Evolutionary conservation across 148 eudicot genomes (phyloP).

Genomic region (Rhododendron mucronatum): DNA sequence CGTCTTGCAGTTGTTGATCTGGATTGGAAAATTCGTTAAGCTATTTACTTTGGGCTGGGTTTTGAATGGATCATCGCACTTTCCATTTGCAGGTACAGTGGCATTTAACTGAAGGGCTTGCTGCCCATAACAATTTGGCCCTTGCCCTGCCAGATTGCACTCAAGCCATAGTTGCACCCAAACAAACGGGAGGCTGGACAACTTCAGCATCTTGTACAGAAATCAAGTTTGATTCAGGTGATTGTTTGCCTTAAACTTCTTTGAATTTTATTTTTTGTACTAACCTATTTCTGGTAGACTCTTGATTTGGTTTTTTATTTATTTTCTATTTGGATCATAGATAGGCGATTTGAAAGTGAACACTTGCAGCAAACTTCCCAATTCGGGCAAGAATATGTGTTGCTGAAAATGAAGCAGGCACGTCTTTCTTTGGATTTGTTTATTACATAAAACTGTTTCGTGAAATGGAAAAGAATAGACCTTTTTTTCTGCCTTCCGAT

Average conservation of each 20-base stretch:
- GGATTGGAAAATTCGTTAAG: too few relatives aligned
- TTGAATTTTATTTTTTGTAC: neutral
- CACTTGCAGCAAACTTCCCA: conserved; percentile 79
- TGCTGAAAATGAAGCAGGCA: conserved; percentile 93
- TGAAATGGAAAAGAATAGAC: neutral
- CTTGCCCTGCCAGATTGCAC: conserved; percentile 83
- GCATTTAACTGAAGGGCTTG: conserved; percentile 70
- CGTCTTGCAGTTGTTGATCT: too few relatives aligned
- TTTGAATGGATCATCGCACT: neutral
- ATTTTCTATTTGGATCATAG: conserved; percentile 34
- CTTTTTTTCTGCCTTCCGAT: neutral
- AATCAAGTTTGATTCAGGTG: conserved; percentile 87
- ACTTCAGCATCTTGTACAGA: conserved; percentile 69
- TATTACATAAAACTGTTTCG: neutral
- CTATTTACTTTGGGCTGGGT: neutral
- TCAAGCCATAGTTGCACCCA: conserved; percentile 38
- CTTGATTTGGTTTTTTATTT: neutral
- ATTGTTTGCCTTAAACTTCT: conserved; percentile 1
- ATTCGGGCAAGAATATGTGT: conserved; percentile 83
- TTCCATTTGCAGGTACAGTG: conserved; percentile 58
- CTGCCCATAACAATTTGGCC: conserved; percentile 69
- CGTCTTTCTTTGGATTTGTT: conserved; percentile 11
- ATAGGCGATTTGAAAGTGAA: conserved; percentile 67
- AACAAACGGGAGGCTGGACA: conserved; percentile 64
- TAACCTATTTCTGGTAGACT: neutral